Base-by-base conservation (phyloP, 1,284 basidiomycete species). In the Rhodotorula mucilaginosa region DNA sequence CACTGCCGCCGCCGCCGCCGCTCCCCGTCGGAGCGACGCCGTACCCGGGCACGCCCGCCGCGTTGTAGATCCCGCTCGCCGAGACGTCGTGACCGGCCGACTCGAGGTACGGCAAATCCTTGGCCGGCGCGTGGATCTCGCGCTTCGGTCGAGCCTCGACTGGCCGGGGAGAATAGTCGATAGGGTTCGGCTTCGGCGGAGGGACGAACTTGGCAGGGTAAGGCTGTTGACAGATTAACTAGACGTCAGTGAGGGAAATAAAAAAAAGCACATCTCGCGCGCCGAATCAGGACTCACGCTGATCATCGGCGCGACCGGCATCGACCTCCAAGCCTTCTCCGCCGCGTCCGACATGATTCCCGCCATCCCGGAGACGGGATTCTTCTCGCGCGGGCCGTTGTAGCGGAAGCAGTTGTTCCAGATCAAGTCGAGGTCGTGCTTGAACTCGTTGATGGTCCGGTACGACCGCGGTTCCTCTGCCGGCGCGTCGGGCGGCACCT, bases 101-200 rank as follows among this genome's bases (percentile, higher is more conserved):
- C 47, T 72, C 70, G 46, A 87, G 85, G 80, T 94, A 97, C 0
- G 90, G 87, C 29, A 97, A 83, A 78, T 98, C 96, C 81, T 93
- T 89, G 21, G 93, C 89, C 26, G 95, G 95, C 18, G 95, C 93
- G 79, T 97, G 94, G 54, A 97, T 95, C 81, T 98, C 96, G 65
- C 96, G 91, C 83, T 97, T 97, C 1, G 96, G 96, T 29, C 96
- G 88, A n/a, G 72, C 69, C 54, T 75, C 84, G 21, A 89, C 89
- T 23, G 87, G 88, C 44, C 90, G 89, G 58, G 90, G 86, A 76
- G 91, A 90, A 65, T 88, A 87, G 62, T 90, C 91, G 12, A 91
- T 85, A 18, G 26, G 23, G n/a, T 89, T 87, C 0, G 88, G 88
- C 6, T 90, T 92, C 1, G 87, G 83, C 63, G 90, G 87, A 44